phyloP scores from a whole-genome alignment of 768 basidiomycete species.

The Mycena kentingensis region DNA sequence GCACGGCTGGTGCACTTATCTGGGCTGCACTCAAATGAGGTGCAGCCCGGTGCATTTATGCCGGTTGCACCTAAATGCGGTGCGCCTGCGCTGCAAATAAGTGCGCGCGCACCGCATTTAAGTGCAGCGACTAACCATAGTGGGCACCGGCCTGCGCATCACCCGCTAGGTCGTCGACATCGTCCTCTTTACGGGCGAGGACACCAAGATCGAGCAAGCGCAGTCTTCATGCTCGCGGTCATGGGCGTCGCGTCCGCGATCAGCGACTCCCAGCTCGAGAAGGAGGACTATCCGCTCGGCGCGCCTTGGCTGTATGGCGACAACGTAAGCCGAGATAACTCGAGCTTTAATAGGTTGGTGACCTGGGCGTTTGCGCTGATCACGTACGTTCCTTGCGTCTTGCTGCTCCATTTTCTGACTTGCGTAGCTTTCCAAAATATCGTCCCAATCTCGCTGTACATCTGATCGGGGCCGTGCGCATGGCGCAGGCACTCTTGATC shows the following conservation, averaged over 20 bases:
- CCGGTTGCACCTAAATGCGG: too few species aligned
- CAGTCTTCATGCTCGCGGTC: conserved; percentile 73
- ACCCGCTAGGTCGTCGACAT: conserved; percentile 93
- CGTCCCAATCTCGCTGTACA: conserved; percentile 96
- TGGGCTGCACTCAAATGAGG: too few species aligned
- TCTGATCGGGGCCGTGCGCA: conserved; percentile 93
- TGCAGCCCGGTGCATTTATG: too few species aligned
- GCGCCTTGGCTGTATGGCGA: conserved; percentile 84
- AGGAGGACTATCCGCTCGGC: conserved; percentile 51
- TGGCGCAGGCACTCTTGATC: too few species aligned
- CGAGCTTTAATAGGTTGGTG: conserved; percentile 86
- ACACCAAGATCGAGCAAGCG: conserved; percentile 97
- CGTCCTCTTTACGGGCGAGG: conserved; percentile 88
- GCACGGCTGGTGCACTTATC: too few species aligned
- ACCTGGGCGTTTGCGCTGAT: too few species aligned
- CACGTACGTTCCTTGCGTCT: too few species aligned
- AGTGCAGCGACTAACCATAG: too few species aligned
- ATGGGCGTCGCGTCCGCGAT: conserved; percentile 88
- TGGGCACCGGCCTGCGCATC: conserved; percentile 94
- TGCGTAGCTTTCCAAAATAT: conserved; percentile 95
- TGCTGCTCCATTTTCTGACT: conserved; percentile 87
- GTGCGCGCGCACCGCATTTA: too few species aligned
- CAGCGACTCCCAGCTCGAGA: conserved; percentile 77
- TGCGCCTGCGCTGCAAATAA: too few species aligned
- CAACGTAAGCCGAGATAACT: conserved; percentile 70